Evolutionary conservation across 495 filamentous ascomycete genomes (phyloP).

Genomic region (Penicillium ucsense): DNA sequence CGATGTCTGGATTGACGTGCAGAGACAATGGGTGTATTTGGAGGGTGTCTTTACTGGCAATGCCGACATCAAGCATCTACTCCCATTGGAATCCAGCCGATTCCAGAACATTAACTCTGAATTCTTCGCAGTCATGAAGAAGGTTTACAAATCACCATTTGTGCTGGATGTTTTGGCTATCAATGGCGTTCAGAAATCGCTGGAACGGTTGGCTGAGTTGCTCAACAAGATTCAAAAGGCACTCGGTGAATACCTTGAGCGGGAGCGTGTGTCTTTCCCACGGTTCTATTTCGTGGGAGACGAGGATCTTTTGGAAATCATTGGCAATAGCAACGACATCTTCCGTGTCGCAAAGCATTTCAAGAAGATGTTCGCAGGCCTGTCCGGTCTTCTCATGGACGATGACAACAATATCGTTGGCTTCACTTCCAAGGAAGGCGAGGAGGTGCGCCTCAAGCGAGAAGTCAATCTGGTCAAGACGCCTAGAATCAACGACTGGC

Average conservation of each 20-base stretch:
- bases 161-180: constrained; percentile 94
- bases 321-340: constrained; percentile 97
- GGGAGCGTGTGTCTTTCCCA: constrained; percentile 92
- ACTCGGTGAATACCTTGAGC: constrained; percentile 95
- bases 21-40: constrained; percentile 98
- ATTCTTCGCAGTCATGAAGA: constrained; percentile 96
- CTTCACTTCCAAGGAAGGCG: constrained; percentile 92
- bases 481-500: constrained; percentile 96
- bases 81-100: constrained; percentile 88
- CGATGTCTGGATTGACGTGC: constrained; percentile 99
- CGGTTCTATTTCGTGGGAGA: constrained; percentile 99
- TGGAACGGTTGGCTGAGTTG: constrained; percentile 88
- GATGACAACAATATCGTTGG: constrained; percentile 81
- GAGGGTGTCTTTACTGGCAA: constrained; percentile 98
- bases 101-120: constrained; percentile 99
- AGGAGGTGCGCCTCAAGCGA: constrained; percentile 76
- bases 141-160: constrained; percentile 88
- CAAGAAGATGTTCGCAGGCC: constrained; percentile 98
- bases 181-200: constrained; percentile 84
- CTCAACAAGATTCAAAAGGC: constrained; percentile 99
- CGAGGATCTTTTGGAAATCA: constrained; percentile 98
- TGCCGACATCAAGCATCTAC: constrained; percentile 95
- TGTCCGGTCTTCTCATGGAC: constrained; percentile 83
- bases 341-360: constrained; percentile 94
- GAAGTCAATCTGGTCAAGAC: constrained; percentile 87